Percentiles rank a stretch among this genome's conserved stretches.
Evolutionary conservation across 2,329 filamentous ascomycete species (phyloP).

Genomic region (Paecilomyces dactylethromorphus): DNA sequence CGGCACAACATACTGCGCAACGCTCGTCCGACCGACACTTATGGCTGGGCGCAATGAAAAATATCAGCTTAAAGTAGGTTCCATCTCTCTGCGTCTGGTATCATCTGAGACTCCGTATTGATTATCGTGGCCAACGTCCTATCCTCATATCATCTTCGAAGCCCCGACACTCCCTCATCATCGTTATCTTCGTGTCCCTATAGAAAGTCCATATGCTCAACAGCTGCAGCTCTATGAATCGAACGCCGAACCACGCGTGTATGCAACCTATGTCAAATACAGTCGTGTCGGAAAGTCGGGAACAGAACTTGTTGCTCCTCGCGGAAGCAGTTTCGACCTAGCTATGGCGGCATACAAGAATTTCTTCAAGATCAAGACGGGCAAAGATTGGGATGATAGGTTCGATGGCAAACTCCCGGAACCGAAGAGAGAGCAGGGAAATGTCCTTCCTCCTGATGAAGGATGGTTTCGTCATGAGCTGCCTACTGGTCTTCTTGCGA

Average conservation of each 20-base stretch:
- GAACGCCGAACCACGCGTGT: slow-evolving; percentile 51
- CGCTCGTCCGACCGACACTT: slow-evolving; percentile 49
- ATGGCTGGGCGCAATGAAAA: slow-evolving; percentile 49
- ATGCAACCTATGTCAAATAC: slow-evolving; percentile 53
- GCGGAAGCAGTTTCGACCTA: slow-evolving; percentile 21
- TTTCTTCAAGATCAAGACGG: slow-evolving; percentile 55
- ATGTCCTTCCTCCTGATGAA: slow-evolving; percentile 16
- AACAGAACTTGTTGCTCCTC: slow-evolving; percentile 26
- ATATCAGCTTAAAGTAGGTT: slow-evolving; percentile 53
- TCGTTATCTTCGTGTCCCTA: slow-evolving; percentile 9
- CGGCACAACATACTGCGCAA: slow-evolving; percentile 59
- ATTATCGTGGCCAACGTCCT: slow-evolving; percentile 3
- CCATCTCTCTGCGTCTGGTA: slow-evolving; percentile 1
- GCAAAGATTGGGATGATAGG: slow-evolving; percentile 52
- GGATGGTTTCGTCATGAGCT: slow-evolving; percentile 26
- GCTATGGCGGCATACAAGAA: slow-evolving; percentile 48
- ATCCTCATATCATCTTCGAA: slow-evolving; percentile 6
- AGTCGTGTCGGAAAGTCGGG: slow-evolving; percentile 22
- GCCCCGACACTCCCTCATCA: slow-evolving; percentile 3
- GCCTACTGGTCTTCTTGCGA: slow-evolving; percentile 13
- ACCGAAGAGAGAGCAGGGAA: slow-evolving; percentile 16
- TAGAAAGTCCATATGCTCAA: slow-evolving; percentile 15
- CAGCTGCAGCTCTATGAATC: slow-evolving; percentile 60
- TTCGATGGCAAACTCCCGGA: slow-evolving; percentile 9
- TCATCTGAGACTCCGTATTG: neutral